Base-by-base conservation (phyloP, 2,329 filamentous ascomycete species). In the Epichloe amarillans region DNA sequence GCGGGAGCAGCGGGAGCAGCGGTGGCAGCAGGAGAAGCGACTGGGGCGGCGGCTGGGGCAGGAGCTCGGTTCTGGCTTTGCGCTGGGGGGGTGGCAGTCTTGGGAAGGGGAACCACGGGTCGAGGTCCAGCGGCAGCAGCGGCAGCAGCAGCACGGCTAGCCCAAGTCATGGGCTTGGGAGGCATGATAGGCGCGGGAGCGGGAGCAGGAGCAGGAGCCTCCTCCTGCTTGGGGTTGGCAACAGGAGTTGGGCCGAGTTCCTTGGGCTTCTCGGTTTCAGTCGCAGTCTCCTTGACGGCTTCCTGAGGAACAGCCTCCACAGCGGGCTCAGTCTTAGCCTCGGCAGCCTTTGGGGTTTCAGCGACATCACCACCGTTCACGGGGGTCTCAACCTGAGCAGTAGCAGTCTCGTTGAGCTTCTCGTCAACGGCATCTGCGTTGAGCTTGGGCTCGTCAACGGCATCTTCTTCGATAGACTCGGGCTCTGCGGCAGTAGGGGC, bases 131-230 rank as follows among this genome's bases (percentile, higher is more conserved):
- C 74, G 49, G 81, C 76, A 46, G 81, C 69, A 19, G 76, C 74
- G 49, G 81, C 76, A 46, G 81, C 82, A 35, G 80, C 77, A 38
- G 71, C 72, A 56, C 78, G 81, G 69, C 78, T 87, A 30, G 87
- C 87, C 87, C 87, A 91, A 30, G 80, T 82, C 72, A 85, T 79
- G 41, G 81, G 80, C 72, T 82, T 83, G 23, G 74, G 64, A 51
- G 67, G 67, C 33, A 57, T 64, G 38, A 71, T 67, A 48, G 72
- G 72, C 64, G 73, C 72, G 54, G 66, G 45, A 12, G 46, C 64
- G 19, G 75, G 69, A 54, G 66, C 64, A 2, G 46, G 46, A 38
- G 33, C 35, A 14, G 21, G 14, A 8, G 80, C 76, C 49, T 80
- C 77, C 48, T 62, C 55, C 33, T 67, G 60, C 38, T 69, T 73